phyloP scores from a whole-genome alignment of 495 filamentous ascomycete genomes.

The Hyaloscypha variabilis region DNA sequence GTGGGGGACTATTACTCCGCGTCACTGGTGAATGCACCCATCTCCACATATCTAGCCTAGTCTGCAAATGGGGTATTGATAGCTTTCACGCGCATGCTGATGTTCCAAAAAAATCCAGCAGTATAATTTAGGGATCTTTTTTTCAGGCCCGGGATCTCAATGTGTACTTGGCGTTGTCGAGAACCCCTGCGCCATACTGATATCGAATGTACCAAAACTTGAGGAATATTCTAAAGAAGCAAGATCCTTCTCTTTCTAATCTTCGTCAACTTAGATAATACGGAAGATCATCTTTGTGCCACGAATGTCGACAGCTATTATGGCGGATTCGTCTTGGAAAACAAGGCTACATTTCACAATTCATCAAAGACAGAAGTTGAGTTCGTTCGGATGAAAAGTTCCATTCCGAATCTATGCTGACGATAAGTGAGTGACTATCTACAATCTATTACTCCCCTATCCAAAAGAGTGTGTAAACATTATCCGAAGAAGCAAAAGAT shows the following conservation, averaged over 20 bases:
- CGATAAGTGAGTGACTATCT: not conserved
- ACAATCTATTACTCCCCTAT: not conserved
- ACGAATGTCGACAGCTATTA: no score
- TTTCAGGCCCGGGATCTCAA: no score
- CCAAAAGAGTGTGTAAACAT: not conserved
- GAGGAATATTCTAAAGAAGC: no score
- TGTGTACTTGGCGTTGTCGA: no score
- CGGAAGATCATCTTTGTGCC: no score
- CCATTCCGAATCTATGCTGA: constrained; percentile 3
- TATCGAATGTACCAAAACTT: no score
- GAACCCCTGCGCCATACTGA: no score
- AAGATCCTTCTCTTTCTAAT: no score
- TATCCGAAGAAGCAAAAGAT: not conserved
- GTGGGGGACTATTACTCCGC: constrained; percentile 47
- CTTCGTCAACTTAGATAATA: no score
- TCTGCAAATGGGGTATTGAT: constrained; percentile 64
- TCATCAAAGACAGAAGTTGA: not conserved
- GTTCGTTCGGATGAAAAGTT: not conserved
- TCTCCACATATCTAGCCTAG: constrained; percentile 60
- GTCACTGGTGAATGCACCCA: constrained; percentile 56
- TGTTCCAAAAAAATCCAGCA: no score
- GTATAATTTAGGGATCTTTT: no score
- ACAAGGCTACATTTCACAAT: not conserved
- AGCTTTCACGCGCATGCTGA: no score
- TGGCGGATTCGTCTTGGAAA: not conserved